A percentile compares a stretch with the other conserved stretches of the same genome.
These are phyloP conservation scores for Phytophthora colocasiae DNA, from an alignment of 352 stramenopile genomes.

Conservation along the genomic window DNA sequence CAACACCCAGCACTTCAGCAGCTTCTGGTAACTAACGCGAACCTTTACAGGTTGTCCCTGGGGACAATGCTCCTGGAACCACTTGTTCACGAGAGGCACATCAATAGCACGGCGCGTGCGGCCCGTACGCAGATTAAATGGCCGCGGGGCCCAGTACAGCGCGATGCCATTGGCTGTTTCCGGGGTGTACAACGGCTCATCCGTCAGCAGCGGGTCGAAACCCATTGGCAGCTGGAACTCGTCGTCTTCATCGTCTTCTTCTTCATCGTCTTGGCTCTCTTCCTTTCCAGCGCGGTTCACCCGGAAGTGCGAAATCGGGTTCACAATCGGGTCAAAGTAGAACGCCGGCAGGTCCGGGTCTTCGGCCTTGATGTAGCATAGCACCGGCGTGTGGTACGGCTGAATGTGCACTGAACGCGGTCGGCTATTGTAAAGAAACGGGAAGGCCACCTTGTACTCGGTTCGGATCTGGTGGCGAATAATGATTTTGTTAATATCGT, in stretches of 20 bases:
- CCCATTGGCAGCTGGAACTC: constrained; percentile 90
- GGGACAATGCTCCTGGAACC: constrained; percentile 99
- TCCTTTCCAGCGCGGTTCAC: constrained; percentile 73
- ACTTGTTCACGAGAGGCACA: constrained; percentile 98
- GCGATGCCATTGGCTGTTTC: constrained; percentile 97
- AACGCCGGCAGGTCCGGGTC: constrained; percentile 96
- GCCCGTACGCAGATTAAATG: constrained; percentile 98
- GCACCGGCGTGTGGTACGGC: constrained; percentile 96
- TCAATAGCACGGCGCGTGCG: constrained; percentile 96
- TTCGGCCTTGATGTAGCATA: constrained; percentile 98
- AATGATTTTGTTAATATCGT: constrained; percentile 99
- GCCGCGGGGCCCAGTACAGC: constrained; percentile 97
- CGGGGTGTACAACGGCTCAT: constrained; percentile 95
- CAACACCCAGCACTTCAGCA: constrained; percentile 99
- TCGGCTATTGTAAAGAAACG: constrained; percentile 99
- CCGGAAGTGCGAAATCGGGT: constrained; percentile 97
- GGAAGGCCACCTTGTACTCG: constrained; percentile 99
- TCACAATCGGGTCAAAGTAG: constrained; percentile 98
- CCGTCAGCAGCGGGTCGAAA: constrained; percentile 92
- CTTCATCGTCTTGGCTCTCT: constrained; percentile 47
- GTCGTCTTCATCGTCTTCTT: constrained; percentile 86
- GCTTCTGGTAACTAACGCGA: constrained; percentile 99
- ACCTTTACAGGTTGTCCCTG: constrained; percentile 99
- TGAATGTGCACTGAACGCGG: constrained; percentile 95
- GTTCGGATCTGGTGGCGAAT: constrained; percentile 98